Conservation (phyloP, 306 rosid genomes). For the Dalbergia oliveri region DNA sequence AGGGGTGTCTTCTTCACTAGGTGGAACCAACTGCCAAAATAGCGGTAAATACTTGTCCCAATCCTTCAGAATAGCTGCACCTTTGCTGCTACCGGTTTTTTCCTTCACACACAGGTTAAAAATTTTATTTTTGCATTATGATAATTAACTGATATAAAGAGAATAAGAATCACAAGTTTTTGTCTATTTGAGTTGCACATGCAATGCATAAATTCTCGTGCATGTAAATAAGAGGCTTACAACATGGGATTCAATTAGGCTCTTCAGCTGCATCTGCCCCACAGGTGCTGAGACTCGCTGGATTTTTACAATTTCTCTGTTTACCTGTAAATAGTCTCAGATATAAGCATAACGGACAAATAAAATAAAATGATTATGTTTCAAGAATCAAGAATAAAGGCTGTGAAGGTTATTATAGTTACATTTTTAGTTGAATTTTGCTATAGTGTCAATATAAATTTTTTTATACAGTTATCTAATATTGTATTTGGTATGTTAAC, state of each 20-base stretch:
- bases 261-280: conserved; percentile 96
- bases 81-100: conserved; percentile 92
- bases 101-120: conserved; percentile 61
- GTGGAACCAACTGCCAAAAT: conserved; percentile 99
- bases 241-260: conserved; percentile 94
- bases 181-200: not conserved
- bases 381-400: conserved; percentile 14
- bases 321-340: conserved; percentile 66
- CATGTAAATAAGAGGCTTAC: conserved; percentile 65
- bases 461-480: too few relatives aligned
- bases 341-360: conserved; percentile 35
- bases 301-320: conserved; percentile 93
- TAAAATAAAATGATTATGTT: conserved; percentile 1
- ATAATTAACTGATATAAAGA: conserved; percentile 24
- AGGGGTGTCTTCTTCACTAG: conserved; percentile 98
- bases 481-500: too few relatives aligned
- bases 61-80: conserved; percentile 78
- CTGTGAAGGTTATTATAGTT: conserved; percentile 13
- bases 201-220: conserved; percentile 38
- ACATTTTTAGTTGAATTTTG: too few relatives aligned
- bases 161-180: not conserved
- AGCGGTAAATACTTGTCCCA: conserved; percentile 87
- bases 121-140: conserved; percentile 7
- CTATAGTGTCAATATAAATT: too few relatives aligned
- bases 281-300: conserved; percentile 90